Evolutionary conservation across 129 eudicot genomes (phyloP).

Genomic region (Tagetes erecta): DNA sequence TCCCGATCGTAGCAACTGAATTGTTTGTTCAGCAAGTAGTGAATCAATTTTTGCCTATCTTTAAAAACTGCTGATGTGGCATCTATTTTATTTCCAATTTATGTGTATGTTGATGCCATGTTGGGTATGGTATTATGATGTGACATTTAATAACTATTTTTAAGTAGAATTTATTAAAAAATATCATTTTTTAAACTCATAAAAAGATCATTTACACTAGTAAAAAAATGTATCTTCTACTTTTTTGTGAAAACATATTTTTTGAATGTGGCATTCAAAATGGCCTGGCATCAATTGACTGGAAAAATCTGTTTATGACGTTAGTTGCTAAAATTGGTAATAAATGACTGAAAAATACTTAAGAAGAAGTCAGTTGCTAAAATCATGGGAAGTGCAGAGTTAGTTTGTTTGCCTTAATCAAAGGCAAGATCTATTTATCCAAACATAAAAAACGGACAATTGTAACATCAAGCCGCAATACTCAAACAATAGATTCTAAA

Average conservation of each 20-base stretch:
- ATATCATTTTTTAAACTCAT: background rate
- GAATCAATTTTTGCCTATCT: background rate
- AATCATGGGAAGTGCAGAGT: background rate
- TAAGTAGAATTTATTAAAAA: background rate
- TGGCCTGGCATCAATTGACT: background rate
- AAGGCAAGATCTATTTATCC: background rate
- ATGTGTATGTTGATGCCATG: background rate
- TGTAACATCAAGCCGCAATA: background rate
- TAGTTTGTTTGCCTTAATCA: background rate
- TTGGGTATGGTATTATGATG: background rate
- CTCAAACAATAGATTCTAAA: background rate
- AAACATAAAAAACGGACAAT: background rate
- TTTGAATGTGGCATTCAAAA: background rate
- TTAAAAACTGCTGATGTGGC: background rate
- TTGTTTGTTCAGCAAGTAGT: background rate
- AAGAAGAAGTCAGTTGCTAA: background rate
- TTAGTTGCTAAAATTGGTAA: background rate
- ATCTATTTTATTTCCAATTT: background rate
- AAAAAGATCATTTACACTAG: background rate
- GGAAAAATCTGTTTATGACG: background rate
- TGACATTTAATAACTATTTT: background rate
- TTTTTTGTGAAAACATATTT: background rate
- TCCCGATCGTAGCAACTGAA: background rate
- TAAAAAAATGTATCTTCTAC: background rate
- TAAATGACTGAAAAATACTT: background rate